Base-by-base conservation (phyloP, 2,329 filamentous ascomycete species). In the Helminthosporium solani region DNA sequence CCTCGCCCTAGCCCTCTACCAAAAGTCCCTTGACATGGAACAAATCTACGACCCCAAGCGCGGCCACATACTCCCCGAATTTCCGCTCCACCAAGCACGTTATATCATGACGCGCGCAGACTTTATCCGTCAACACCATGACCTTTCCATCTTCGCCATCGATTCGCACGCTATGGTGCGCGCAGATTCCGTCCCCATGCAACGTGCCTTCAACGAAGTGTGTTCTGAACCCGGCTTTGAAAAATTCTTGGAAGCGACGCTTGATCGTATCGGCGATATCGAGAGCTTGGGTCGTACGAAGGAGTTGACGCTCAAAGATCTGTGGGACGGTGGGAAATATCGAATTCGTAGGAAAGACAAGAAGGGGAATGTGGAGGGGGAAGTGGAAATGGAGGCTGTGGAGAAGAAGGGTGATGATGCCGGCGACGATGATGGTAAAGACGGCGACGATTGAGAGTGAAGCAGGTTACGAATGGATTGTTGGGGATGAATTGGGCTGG, bases 51-150 rank as follows among this genome's bases (percentile, higher is more conserved):
- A 90, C 66, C 72, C 78, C 0, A 74, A 84, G 12, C 70, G 67
- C 8, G 88, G 88, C 27, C 88, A 95, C 63, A 77, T 89, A 23
- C 79, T 97, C 3, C 90, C 94, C 0, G 81, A 88, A 33, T 86
- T 90, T 27, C 66, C 68, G 1, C 64, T 71, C 2, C 67, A 70
- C 47, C 56, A 64, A 38, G 68, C 68, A 9, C 64, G 68, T 52
- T 81, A 96, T 70, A 86, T 96, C 66, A 96, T 96, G 92, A 97
- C 94, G 12, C 81, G 94, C 42, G 86, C 90, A 48, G 94, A 99
- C 70, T 99, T 97, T 68, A 91, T 97, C 61, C 85, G 94, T 56
- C 80, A 84, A 49, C 91, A 97, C 65, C 94, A 99, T 72, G 88
- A 94, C 54, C 82, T 94, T 49, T 97, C 97, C 66, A 82, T 99